Base-by-base conservation (phyloP, 1,139 yeast genomes). In the Kodamaea arcana region DNA sequence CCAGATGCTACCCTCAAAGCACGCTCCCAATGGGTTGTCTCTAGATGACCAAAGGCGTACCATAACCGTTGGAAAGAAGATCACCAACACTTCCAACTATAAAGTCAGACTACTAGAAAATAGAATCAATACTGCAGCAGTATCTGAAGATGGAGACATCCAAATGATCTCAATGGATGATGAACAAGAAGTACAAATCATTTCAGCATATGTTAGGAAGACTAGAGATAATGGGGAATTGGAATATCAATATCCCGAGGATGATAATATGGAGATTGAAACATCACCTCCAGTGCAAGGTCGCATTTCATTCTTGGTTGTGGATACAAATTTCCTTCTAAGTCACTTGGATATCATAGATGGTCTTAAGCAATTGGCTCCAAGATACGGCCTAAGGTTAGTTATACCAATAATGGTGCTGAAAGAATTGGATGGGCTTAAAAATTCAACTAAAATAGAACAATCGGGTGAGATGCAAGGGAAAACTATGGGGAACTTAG, bases 391-490 rank as follows among this genome's bases (percentile, higher is more conserved):
- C 12, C 72, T 78, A 28, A 54, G 59, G 22, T 62, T 88, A 1
- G 65, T 88, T 0, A 62, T 90, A 1, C 97, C 97, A 0, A 63
- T 65, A 12, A 74, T 80, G 1, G 94, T 83, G 2, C 62, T 86
- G 25, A 69, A 65, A 30, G 97, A 90, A 53, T 65, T 90, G 17
- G 97, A 90, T 56, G 92, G 90, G 0, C 63, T 88, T 39, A 88
- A 88, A 51, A 60, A 54, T 3, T 66, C 79, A 0, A 44, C 48
- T 4, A 53, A 41, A 32, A 35, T 36, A 27, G 40, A 41, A 5
- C 41, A 40, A 24, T 43, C 18, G 38, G n/a, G 39, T 32, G 5
- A 23, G 12, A 31, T 44, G 10, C 37, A 47, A 14, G 63, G 62
- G 1, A 48, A 52, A 13, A 63, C 73, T 0, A 62, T 80, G n/a